Conservation (phyloP, 2,329 filamentous ascomycete genomes). For the Teratosphaeria nubilosa region DNA sequence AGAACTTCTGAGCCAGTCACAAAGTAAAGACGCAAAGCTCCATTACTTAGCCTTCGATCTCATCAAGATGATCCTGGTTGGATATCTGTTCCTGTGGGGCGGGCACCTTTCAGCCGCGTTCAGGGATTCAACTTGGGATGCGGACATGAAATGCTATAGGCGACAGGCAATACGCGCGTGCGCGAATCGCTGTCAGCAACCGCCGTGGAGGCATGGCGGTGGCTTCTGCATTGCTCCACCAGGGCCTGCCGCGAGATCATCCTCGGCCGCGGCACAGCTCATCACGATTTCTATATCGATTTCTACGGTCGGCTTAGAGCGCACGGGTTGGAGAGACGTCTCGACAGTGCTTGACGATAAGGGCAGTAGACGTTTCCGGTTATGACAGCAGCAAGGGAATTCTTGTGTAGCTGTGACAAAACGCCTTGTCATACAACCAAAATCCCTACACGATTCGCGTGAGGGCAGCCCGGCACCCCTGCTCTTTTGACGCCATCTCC, state of each 20-base stretch:
- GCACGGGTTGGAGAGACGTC: neutral
- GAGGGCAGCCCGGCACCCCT: neutral
- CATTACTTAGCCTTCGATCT: neutral
- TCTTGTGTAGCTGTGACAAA: constrained; percentile 1
- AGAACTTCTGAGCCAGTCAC: neutral
- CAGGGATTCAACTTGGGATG: neutral
- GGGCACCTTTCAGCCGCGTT: neutral
- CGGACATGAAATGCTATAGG: neutral
- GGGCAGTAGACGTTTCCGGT: neutral
- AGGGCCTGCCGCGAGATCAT: neutral
- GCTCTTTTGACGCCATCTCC: neutral
- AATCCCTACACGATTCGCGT: neutral
- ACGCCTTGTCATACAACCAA: neutral
- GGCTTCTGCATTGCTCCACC: neutral
- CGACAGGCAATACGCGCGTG: neutral
- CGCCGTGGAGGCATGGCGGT: neutral
- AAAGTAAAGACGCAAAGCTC: neutral
- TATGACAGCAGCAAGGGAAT: constrained; percentile 7
- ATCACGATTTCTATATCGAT: neutral
- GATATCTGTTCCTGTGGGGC: neutral
- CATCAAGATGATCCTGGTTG: neutral
- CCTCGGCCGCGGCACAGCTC: neutral
- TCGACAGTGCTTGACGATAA: neutral
- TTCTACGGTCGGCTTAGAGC: neutral
- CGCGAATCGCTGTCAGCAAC: neutral